These are phyloP conservation scores for Schizochytrium sp. DNA, from an alignment of 108 stramenopile genomes.

Conservation along the genomic window DNA sequence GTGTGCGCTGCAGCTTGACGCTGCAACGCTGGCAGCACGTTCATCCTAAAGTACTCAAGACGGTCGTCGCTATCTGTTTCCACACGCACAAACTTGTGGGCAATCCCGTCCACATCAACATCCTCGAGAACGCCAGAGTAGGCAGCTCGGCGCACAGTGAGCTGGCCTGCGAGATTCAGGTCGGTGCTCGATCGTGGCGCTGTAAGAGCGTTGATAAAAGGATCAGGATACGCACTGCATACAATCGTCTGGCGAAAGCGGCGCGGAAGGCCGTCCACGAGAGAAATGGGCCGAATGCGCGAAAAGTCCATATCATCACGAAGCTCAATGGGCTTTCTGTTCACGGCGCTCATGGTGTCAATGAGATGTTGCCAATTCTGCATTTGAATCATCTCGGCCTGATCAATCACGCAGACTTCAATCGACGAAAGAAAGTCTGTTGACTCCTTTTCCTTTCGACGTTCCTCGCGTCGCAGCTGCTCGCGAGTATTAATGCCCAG, in stretches of 20 bases:
- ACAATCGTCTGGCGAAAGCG: neutral
- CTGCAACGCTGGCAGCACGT: neutral
- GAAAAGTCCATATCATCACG: conserved; percentile 10
- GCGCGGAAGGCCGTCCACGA: neutral
- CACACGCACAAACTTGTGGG: conserved; percentile 1
- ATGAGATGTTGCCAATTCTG: conserved; percentile 5
- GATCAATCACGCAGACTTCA: neutral
- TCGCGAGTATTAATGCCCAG: neutral
- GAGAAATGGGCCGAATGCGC: neutral
- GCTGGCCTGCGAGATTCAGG: neutral
- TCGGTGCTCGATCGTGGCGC: neutral
- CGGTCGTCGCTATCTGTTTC: neutral
- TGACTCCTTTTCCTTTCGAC: neutral
- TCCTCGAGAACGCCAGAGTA: neutral
- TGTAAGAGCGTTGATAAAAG: neutral
- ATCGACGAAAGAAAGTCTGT: neutral
- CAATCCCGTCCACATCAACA: neutral
- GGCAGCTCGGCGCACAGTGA: neutral
- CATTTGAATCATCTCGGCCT: conserved; percentile 2
- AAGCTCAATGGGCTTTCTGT: neutral
- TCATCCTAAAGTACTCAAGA: neutral
- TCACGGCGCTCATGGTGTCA: neutral
- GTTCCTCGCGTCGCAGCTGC: neutral
- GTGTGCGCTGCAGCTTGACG: neutral
- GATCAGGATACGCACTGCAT: neutral